Percentiles rank a stretch among this genome's conserved stretches.
phyloP scores from a whole-genome alignment of 2,329 filamentous ascomycete genomes.

The Penicillium concentricum region DNA sequence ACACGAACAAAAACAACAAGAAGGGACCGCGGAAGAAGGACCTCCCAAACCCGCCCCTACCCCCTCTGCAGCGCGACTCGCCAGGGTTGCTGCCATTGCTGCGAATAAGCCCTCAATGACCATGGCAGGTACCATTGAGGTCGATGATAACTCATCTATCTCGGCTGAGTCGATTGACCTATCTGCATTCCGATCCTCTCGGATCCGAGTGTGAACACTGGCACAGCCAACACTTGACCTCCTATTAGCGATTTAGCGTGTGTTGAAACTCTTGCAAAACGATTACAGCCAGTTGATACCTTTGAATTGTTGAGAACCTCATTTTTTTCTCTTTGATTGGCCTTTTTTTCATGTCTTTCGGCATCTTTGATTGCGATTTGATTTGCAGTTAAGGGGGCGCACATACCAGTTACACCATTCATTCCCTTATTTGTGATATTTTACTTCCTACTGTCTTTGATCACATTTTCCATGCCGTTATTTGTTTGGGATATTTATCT shows the following conservation, averaged over 20 bases:
- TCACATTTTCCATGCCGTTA: background rate
- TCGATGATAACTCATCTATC: conserved; percentile 36
- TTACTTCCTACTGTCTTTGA: conserved; percentile 12
- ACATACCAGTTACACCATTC: background rate
- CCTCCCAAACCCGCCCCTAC: conserved; percentile 13
- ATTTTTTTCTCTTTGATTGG: conserved; percentile 9
- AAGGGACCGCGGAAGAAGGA: conserved; percentile 3
- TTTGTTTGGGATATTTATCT: conserved; percentile 7
- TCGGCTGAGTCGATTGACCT: conserved; percentile 38
- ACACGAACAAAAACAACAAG: conserved; percentile 12
- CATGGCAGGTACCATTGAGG: conserved; percentile 31
- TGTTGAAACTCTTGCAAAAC: conserved; percentile 18
- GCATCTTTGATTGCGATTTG: conserved; percentile 4
- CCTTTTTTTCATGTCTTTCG: background rate
- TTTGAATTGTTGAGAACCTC: conserved; percentile 11
- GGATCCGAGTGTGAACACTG: conserved; percentile 20
- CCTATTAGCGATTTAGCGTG: conserved; percentile 24
- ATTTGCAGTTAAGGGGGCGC: background rate
- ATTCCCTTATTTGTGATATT: background rate
- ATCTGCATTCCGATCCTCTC: conserved; percentile 33
- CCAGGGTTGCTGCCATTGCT: conserved; percentile 18
- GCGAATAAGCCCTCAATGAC: conserved; percentile 21
- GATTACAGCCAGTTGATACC: conserved; percentile 10
- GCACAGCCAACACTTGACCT: background rate
- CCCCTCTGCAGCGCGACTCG: conserved; percentile 19